Percentiles rank a stretch among this genome's conserved stretches.
These are phyloP conservation scores for Epipyxis sp. DNA, from an alignment of 108 stramenopile genomes.

Conservation along the genomic window DNA sequence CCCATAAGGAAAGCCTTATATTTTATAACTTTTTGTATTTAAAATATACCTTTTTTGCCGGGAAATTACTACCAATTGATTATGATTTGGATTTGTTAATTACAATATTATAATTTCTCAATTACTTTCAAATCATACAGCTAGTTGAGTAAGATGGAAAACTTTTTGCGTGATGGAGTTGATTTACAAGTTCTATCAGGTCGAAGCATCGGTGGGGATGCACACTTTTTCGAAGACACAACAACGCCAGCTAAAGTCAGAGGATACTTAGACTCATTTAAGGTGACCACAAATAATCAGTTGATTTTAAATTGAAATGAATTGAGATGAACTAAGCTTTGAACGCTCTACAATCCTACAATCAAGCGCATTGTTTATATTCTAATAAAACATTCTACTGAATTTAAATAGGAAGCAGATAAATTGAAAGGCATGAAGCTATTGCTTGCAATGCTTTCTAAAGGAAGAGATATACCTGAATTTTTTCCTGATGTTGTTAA, in stretches of 20 bases:
- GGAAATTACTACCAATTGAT: too few species aligned
- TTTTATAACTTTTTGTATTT: too few species aligned
- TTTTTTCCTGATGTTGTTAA: conserved; percentile 91
- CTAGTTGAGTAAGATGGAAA: conserved; percentile 16
- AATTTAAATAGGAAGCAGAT: conserved; percentile 42
- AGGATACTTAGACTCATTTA: conserved; percentile 50
- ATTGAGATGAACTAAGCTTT: not conserved
- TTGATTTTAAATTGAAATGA: not conserved
- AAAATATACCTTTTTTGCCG: too few species aligned
- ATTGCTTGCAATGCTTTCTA: conserved; percentile 91
- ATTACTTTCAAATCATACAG: too few species aligned
- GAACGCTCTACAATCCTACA: conserved; percentile 59
- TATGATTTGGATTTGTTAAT: too few species aligned
- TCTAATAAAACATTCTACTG: conserved; percentile 12
- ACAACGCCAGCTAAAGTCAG: conserved; percentile 82
- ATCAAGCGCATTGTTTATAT: not conserved
- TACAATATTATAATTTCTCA: too few species aligned
- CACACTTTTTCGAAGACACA: conserved; percentile 95
- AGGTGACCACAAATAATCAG: not conserved
- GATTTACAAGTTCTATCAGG: conserved; percentile 3
- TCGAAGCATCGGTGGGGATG: conserved; percentile 58
- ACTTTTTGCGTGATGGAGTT: conserved; percentile 2
- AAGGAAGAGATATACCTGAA: conserved; percentile 79
- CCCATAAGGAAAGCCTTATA: too few species aligned
- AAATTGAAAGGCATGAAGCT: conserved; percentile 93